phyloP scores from a whole-genome alignment of 2,329 filamentous ascomycete species.

The Exophiala bonariae region DNA sequence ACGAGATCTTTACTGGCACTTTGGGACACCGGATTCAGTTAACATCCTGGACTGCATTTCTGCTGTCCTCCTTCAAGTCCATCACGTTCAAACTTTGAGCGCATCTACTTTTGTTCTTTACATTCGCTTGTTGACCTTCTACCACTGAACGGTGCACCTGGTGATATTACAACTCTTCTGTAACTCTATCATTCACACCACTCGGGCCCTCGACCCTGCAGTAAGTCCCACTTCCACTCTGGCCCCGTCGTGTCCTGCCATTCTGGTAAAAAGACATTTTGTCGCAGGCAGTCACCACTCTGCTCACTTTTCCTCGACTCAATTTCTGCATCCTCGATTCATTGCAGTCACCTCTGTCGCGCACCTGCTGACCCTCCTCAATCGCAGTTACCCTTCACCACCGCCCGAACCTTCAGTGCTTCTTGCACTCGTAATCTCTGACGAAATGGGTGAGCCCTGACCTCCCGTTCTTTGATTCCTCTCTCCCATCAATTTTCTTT shows the following conservation, averaged over 20 bases:
- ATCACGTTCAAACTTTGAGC: too few species aligned
- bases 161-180: too few species aligned
- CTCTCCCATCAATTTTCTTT: background rate
- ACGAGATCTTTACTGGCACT: too few species aligned
- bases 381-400: constrained; percentile 10
- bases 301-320: background rate
- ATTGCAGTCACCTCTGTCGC: background rate
- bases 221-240: too few species aligned
- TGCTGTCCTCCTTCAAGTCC: too few species aligned
- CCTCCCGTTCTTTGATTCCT: constrained; percentile 5
- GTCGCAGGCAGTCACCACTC: constrained; percentile 7
- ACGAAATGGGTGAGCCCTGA: constrained; percentile 23
- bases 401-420: constrained; percentile 11
- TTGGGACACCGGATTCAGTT: background rate
- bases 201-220: too few species aligned
- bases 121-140: constrained; percentile 15
- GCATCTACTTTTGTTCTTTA: constrained; percentile 17
- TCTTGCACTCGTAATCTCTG: constrained; percentile 11
- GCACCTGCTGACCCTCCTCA: constrained; percentile 15
- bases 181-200: too few species aligned
- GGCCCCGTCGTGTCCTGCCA: too few species aligned
- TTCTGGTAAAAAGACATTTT: too few species aligned
- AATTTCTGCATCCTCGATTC: background rate
- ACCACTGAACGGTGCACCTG: constrained; percentile 1
- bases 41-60: constrained; percentile 1